Evolutionary conservation across 1,284 basidiomycete genomes (phyloP).

Genomic region (Marasmius fiardii): DNA sequence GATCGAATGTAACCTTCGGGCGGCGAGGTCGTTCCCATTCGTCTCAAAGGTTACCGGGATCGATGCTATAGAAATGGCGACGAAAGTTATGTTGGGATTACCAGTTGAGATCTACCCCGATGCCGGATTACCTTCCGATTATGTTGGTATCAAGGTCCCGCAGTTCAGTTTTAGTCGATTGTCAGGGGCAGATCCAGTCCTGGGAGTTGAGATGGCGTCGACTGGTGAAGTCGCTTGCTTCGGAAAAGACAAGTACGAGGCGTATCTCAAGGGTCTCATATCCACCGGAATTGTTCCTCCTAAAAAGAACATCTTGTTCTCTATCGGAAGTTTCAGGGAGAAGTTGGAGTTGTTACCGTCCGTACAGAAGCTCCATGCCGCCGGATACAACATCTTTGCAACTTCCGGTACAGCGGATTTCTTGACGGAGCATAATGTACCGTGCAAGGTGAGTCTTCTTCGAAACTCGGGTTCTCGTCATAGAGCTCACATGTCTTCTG

Average conservation of each 20-base stretch:
- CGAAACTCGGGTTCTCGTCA: slow-evolving; percentile 10
- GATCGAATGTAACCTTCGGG: slow-evolving; percentile 98
- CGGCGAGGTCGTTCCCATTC: slow-evolving; percentile 98
- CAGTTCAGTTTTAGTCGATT: slow-evolving; percentile 98
- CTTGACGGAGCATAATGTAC: slow-evolving; percentile 81
- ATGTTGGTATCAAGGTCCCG: slow-evolving; percentile 98
- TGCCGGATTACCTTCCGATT: slow-evolving; percentile 81
- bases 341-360: slow-evolving; percentile 96
- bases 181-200: slow-evolving; percentile 93
- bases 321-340: slow-evolving; percentile 95
- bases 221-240: slow-evolving; percentile 99
- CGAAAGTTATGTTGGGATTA: slow-evolving; percentile 94
- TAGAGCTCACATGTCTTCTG: slow-evolving; percentile 8
- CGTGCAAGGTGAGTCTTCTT: slow-evolving; percentile 66
- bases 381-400: slow-evolving; percentile 96
- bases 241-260: slow-evolving; percentile 96
- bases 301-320: slow-evolving; percentile 94
- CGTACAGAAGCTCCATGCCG: slow-evolving; percentile 93
- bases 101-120: slow-evolving; percentile 92
- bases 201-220: slow-evolving; percentile 99
- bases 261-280: slow-evolving; percentile 95
- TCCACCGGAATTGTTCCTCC: slow-evolving; percentile 94
- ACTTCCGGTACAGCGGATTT: slow-evolving; percentile 97
- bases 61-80: slow-evolving; percentile 98
- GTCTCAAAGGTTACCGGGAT: slow-evolving; percentile 98